Evolutionary conservation across 768 basidiomycete genomes (phyloP), one percentile per base, ranked within the genome.

Genomic region (Phylloporus sp.): DNA sequence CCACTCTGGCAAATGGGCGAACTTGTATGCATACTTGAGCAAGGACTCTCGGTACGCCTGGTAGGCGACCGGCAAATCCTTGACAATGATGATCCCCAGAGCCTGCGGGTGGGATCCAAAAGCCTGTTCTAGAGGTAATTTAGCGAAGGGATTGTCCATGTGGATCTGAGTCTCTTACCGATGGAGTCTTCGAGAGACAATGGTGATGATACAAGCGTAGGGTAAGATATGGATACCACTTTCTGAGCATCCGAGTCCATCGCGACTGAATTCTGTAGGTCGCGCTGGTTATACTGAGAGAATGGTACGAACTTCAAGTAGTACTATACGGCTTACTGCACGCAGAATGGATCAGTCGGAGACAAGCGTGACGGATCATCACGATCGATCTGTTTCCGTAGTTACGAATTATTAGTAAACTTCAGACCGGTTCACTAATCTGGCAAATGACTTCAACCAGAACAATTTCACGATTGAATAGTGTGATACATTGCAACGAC

Each of bases 81-180:
- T 78, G 53, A 94, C 74, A 38, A 95, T 66, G 50, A 95, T 75
- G 52, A 96, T 84, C 1, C 92, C 92, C 41, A 94, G 71, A 36
- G 81, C 83, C 41, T 81, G 70, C 8, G 86, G 77, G 48, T 80
- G 72, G 10, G 88, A 89, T 18, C 91, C 92, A 58, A 95, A 95
- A 4, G 88, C 92, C 54, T 79, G 74, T 56, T 84, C 86, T 89
- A 54, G 15, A 38, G n/a, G 38, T 36, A 18, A 41, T 15, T 27
- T 46, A 48, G 42, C 37, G 6, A 22, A 38, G 17, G 13, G 32
- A 21, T 33, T n/a, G 18, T 48, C 35, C 11, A 15, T n/a, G 22
- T 14, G 17, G 39, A 37, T 38, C 34, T 22, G 35, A 36, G 33
- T 26, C 17, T 49, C 70, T 47, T 50, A 82, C 87, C 81, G 48